Percentiles rank a stretch among this genome's conserved stretches.
Evolutionary conservation across 257 asterid genomes (phyloP).

Genomic region (Nicotiana obtusifolia): DNA sequence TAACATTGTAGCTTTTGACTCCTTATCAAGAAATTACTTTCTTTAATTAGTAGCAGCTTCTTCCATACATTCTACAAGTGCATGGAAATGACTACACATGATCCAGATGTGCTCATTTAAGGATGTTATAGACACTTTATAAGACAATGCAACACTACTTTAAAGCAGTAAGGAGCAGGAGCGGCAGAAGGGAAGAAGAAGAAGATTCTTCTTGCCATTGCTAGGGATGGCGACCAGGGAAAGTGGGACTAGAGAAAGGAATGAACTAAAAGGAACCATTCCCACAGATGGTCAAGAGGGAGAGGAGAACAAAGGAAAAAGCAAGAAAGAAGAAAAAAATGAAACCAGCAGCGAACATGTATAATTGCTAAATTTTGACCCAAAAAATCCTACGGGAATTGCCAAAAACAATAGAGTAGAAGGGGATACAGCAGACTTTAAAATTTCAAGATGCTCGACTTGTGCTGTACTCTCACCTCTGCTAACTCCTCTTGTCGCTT

Average conservation of each 20-base stretch:
- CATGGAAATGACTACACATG: not conserved
- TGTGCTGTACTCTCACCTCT: constrained; percentile 35
- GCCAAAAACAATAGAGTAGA: not conserved
- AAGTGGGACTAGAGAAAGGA: not conserved
- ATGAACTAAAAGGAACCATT: not conserved
- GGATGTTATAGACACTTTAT: not conserved
- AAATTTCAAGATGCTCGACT: not conserved
- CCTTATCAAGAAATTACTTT: not conserved
- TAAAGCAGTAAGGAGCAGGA: not conserved
- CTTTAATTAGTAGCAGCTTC: not conserved
- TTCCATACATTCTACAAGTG: not conserved
- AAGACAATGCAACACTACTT: not conserved
- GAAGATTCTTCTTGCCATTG: not conserved
- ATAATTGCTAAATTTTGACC: not conserved
- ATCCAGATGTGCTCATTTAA: not conserved
- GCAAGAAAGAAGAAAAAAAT: not conserved
- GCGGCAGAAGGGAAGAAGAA: not conserved
- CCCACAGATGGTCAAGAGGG: not conserved
- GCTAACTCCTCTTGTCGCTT: constrained; percentile 54
- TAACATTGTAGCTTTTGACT: not conserved
- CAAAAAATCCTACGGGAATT: not conserved
- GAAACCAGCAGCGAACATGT: not conserved
- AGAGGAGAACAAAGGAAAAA: not conserved
- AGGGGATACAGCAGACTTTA: not conserved
- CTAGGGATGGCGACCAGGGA: not conserved